phyloP scores from a whole-genome alignment of 495 filamentous ascomycete genomes.

The Echria macrotheca region DNA sequence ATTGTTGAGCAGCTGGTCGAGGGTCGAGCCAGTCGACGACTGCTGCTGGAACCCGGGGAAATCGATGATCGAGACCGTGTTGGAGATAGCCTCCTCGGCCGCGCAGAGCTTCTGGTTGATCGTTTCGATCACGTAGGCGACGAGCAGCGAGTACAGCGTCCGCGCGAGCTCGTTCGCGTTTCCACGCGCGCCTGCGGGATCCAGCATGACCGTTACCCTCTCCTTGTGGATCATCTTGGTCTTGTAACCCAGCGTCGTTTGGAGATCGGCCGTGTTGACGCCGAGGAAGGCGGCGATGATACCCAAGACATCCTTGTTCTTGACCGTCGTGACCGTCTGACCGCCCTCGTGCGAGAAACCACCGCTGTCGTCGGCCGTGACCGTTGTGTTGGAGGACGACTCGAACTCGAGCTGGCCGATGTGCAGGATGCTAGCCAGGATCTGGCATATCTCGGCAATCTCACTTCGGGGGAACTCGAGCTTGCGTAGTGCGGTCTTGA shows the following conservation, averaged over 20 bases:
- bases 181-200: slow-evolving; percentile 79
- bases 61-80: slow-evolving; percentile 91
- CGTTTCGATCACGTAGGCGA: slow-evolving; percentile 85
- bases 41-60: slow-evolving; percentile 92
- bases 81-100: slow-evolving; percentile 77
- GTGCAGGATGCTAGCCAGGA: slow-evolving; percentile 85
- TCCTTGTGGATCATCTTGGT: slow-evolving; percentile 92
- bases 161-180: slow-evolving; percentile 93
- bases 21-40: slow-evolving; percentile 70
- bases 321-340: slow-evolving; percentile 75
- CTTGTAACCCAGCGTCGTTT: slow-evolving; percentile 86
- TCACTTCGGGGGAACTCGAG: slow-evolving; percentile 88
- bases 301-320: slow-evolving; percentile 83
- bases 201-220: slow-evolving; percentile 94
- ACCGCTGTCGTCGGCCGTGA: slow-evolving; percentile 81
- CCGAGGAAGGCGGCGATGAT: slow-evolving; percentile 91
- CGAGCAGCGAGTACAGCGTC: slow-evolving; percentile 91
- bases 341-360: slow-evolving; percentile 94
- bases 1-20: slow-evolving; percentile 94
- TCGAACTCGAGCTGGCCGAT: slow-evolving; percentile 93
- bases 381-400: slow-evolving; percentile 69
- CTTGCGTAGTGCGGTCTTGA: slow-evolving; percentile 91
- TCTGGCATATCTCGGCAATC: slow-evolving; percentile 94
- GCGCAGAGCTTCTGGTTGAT: slow-evolving; percentile 90
- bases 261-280: slow-evolving; percentile 69